Percentiles rank a stretch among this genome's conserved stretches.
Conservation (phyloP, 2,329 filamentous ascomycete genomes). For the Colletotrichum sp. region DNA sequence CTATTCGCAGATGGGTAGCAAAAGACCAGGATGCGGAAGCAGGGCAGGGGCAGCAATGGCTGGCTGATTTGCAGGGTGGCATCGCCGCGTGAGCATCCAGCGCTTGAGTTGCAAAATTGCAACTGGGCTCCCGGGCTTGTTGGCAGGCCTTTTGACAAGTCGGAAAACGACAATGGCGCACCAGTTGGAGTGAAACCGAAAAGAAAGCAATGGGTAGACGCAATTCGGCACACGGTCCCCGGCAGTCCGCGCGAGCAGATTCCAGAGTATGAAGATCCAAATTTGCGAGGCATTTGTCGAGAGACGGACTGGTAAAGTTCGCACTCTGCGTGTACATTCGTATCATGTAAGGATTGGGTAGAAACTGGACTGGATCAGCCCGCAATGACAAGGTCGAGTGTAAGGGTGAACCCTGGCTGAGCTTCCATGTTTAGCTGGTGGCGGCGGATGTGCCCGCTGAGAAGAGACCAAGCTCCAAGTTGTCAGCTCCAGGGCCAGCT, state of each 20-base stretch:
- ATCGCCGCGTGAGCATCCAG: not conserved
- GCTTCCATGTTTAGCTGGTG: not conserved
- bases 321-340: not conserved
- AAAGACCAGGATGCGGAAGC: not conserved
- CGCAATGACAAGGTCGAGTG: not conserved
- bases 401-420: not conserved
- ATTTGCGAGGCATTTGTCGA: not conserved
- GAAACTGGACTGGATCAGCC: not conserved
- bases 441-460: not conserved
- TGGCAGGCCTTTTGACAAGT: not conserved
- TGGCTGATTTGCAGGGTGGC: not conserved
- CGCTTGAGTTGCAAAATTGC: not conserved
- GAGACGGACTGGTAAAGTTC: not conserved
- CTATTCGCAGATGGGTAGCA: not conserved
- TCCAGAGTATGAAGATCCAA: not conserved
- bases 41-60: not conserved
- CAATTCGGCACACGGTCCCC: not conserved
- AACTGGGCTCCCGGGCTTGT: not conserved
- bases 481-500: not conserved
- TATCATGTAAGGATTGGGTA: not conserved
- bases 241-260: not conserved
- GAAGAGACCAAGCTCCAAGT: not conserved
- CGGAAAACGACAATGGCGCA: not conserved
- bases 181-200: constrained; percentile 1
- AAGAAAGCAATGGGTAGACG: constrained; percentile 2